phyloP scores from a whole-genome alignment of 257 asterid species.

The Nicotiana sylvestris region DNA sequence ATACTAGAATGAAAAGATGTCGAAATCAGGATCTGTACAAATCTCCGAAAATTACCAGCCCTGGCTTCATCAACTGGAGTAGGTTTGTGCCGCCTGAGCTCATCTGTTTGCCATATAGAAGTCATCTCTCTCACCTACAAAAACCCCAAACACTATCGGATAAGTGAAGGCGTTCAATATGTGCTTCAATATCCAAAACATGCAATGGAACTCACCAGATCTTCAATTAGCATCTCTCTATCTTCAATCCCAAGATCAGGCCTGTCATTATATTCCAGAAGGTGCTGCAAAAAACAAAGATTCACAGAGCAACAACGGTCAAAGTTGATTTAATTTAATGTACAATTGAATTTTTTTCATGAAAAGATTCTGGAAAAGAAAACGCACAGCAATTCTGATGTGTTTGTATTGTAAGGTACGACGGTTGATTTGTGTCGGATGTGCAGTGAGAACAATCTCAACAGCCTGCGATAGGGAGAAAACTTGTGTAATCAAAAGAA shows the following conservation, averaged over 20 bases:
- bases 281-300: slow-evolving; percentile 56
- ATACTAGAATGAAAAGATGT: background rate
- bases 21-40: background rate
- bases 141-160: slow-evolving; percentile 13
- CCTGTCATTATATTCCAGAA: slow-evolving; percentile 81
- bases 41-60: slow-evolving; percentile 58
- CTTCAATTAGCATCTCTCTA: slow-evolving; percentile 88
- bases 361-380: background rate
- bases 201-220: slow-evolving; percentile 55
- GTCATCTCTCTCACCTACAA: slow-evolving; percentile 84
- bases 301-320: background rate
- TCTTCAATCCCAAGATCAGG: slow-evolving; percentile 87
- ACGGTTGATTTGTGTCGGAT: slow-evolving; percentile 93
- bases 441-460: slow-evolving; percentile 98
- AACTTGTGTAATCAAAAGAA: slow-evolving; percentile 1
- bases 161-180: background rate
- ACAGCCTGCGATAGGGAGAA: slow-evolving; percentile 52
- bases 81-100: slow-evolving; percentile 94
- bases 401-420: slow-evolving; percentile 95
- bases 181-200: background rate
- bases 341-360: background rate
- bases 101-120: slow-evolving; percentile 98
- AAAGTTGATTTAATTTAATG: background rate
- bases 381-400: slow-evolving; percentile 77
- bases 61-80: slow-evolving; percentile 99